These are phyloP conservation scores for Pezicula rhizophila DNA, from an alignment of 2,329 filamentous ascomycete species.

Conservation along the genomic window DNA sequence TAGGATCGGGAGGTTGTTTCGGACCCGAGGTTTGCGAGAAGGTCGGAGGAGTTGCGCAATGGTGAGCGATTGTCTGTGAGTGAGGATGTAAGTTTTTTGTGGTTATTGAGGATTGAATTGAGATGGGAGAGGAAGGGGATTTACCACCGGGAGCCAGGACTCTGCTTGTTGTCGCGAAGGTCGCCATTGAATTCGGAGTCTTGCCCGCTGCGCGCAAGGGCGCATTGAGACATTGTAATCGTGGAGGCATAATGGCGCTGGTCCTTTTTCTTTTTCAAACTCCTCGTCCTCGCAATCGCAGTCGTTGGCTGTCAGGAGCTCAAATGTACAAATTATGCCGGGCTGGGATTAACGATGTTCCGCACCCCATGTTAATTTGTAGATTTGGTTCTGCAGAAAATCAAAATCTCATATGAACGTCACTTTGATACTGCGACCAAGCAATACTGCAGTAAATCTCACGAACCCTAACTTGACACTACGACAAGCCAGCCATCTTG, in stretches of 20 bases:
- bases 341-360: conserved; percentile 12
- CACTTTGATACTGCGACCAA: not conserved
- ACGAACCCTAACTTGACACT: too few species aligned
- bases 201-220: conserved; percentile 8
- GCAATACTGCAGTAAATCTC: conserved; percentile 5
- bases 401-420: conserved; percentile 1
- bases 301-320: conserved; percentile 1
- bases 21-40: not conserved
- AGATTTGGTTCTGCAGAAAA: too few species aligned
- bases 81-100: not conserved
- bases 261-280: not conserved
- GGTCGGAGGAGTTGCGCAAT: not conserved
- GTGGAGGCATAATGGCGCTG: conserved; percentile 18
- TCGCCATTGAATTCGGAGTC: conserved; percentile 7
- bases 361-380: not conserved
- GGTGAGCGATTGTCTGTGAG: not conserved
- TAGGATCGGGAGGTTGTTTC: not conserved
- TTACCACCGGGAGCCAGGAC: conserved; percentile 19
- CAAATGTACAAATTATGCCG: conserved; percentile 8
- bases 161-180: conserved; percentile 21
- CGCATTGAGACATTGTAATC: conserved; percentile 25
- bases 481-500: too few species aligned
- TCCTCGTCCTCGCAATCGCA: not conserved
- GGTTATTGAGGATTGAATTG: conserved; percentile 2
- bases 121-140: conserved; percentile 2